phyloP scores from a whole-genome alignment of 257 asterid genomes.

The Ilex asprella region DNA sequence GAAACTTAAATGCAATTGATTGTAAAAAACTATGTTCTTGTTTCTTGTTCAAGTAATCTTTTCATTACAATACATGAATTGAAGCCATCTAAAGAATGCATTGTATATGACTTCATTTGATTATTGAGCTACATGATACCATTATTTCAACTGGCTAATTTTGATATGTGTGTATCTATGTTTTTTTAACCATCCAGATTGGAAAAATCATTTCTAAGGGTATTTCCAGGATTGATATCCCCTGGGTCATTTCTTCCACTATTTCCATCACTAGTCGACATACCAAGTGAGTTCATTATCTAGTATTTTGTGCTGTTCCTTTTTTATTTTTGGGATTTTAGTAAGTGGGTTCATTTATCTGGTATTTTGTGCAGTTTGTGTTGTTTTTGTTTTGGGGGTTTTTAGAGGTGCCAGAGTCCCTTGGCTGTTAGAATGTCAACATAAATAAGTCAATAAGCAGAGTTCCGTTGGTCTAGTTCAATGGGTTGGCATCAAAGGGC shows the following conservation, averaged over 20 bases:
- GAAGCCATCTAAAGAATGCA: background rate
- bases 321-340: constrained; percentile 6
- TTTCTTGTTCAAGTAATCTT: no score
- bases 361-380: background rate
- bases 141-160: background rate
- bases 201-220: constrained; percentile 44
- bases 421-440: background rate
- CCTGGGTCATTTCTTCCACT: constrained; percentile 82
- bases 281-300: constrained; percentile 63
- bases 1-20: background rate
- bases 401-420: background rate
- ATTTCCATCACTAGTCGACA: constrained; percentile 69
- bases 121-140: background rate
- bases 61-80: background rate
- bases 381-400: background rate
- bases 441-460: no score
- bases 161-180: background rate
- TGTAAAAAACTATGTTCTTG: background rate
- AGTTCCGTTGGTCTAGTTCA: background rate
- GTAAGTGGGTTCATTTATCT: constrained; percentile 1
- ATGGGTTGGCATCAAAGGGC: background rate
- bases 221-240: constrained; percentile 60
- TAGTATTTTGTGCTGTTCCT: constrained; percentile 5
- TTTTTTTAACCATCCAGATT: constrained; percentile 38
- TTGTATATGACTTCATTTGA: background rate